Evolutionary conservation across 2,329 filamentous ascomycete species (phyloP).

Genomic region (Diaporthe helianthi): DNA sequence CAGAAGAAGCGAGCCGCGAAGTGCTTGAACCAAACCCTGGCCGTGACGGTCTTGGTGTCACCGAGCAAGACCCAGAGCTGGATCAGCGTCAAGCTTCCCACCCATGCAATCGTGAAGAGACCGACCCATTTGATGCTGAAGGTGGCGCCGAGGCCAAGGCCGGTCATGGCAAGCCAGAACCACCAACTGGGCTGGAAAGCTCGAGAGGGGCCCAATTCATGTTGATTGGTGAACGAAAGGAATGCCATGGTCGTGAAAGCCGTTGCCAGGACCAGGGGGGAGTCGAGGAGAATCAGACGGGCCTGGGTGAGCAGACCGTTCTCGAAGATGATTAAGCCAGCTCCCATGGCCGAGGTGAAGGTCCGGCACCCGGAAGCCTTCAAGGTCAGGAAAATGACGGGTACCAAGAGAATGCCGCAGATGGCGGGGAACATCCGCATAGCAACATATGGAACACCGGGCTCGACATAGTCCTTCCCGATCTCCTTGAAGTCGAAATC

Average conservation of each 20-base stretch:
- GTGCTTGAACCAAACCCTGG: conserved; percentile 90
- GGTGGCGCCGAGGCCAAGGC: conserved; percentile 86
- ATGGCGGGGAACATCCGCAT: conserved; percentile 95
- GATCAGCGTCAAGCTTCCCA: conserved; percentile 85
- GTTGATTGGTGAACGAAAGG: conserved; percentile 93
- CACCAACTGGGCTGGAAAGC: conserved; percentile 93
- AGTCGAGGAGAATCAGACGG: conserved; percentile 93
- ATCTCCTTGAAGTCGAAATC: conserved; percentile 99
- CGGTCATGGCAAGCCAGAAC: conserved; percentile 94
- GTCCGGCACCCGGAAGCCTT: conserved; percentile 91
- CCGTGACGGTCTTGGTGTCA: conserved; percentile 83
- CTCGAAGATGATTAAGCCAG: conserved; percentile 91
- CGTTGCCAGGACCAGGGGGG: conserved; percentile 90
- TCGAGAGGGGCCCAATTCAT: conserved; percentile 87
- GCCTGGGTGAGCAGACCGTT: conserved; percentile 96
- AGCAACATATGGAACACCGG: conserved; percentile 92
- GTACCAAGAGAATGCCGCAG: conserved; percentile 85
- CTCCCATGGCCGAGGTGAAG: conserved; percentile 81
- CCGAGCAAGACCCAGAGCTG: conserved; percentile 96
- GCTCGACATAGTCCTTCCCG: conserved; percentile 97
- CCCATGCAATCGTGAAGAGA: conserved; percentile 98
- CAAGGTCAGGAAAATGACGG: conserved; percentile 92
- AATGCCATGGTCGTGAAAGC: conserved; percentile 90
- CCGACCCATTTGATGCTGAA: conserved; percentile 99
- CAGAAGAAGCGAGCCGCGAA: conserved; percentile 91